Percentiles rank a stretch among this genome's conserved stretches.
Conservation (phyloP, 2,329 filamentous ascomycete species). For the Xylariaceae sp. region DNA sequence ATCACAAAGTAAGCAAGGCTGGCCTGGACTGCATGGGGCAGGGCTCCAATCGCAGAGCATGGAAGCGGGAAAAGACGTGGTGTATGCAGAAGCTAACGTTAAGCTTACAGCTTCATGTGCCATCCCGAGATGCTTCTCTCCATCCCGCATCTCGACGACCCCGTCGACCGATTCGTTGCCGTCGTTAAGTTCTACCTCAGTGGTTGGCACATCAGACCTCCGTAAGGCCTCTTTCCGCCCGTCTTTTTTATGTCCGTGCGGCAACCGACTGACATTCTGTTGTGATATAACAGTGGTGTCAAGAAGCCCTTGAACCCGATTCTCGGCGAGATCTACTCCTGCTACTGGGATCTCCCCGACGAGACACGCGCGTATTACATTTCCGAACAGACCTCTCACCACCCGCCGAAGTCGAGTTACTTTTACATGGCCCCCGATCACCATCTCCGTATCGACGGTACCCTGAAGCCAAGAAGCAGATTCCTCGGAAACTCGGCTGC, state of each 20-base stretch:
- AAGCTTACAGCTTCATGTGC: constrained; percentile 83
- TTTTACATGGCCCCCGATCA: constrained; percentile 97
- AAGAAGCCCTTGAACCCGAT: constrained; percentile 98
- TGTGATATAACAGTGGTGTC: constrained; percentile 62
- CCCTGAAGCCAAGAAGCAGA: constrained; percentile 87
- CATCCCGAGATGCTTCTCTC: constrained; percentile 92
- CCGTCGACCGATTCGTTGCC: constrained; percentile 80
- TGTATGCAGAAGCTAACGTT: constrained; percentile 14
- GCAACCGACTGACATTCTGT: constrained; percentile 11
- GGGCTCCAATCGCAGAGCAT: not conserved
- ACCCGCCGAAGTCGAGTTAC: constrained; percentile 97
- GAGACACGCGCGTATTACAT: constrained; percentile 89
- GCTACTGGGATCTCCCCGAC: constrained; percentile 90
- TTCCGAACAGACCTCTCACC: constrained; percentile 94
- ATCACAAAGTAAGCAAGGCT: constrained; percentile 79
- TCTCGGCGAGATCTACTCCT: constrained; percentile 87
- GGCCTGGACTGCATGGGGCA: not conserved
- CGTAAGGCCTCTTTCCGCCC: constrained; percentile 53
- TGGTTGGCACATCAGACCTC: constrained; percentile 97
- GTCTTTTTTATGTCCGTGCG: not conserved
- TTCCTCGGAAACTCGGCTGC: constrained; percentile 96
- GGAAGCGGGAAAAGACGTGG: not conserved
- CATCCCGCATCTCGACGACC: constrained; percentile 83
- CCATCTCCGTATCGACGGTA: constrained; percentile 90
- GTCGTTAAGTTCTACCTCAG: constrained; percentile 98